Conservation (phyloP, 2,329 filamentous ascomycete genomes). For the Hypoxylon sp. region DNA sequence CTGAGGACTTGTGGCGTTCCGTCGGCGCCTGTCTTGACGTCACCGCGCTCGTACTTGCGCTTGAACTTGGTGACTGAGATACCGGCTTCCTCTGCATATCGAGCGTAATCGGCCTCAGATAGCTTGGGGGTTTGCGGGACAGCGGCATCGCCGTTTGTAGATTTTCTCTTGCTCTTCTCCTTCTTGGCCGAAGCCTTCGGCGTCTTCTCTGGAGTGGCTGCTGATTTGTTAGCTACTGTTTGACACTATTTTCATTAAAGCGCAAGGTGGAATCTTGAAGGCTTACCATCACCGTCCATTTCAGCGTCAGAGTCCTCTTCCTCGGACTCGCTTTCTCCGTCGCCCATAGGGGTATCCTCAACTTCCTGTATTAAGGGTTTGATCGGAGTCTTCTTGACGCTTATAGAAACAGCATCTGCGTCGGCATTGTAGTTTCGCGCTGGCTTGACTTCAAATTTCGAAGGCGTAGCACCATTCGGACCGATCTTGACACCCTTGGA, state of each 20-base stretch:
- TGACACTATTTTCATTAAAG: conserved; percentile 14
- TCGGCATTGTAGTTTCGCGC: conserved; percentile 94
- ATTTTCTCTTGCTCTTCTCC: conserved; percentile 49
- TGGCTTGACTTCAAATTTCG: conserved; percentile 93
- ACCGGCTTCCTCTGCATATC: conserved; percentile 73
- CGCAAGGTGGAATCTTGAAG: conserved; percentile 21
- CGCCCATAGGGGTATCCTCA: conserved; percentile 56
- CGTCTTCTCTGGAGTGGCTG: conserved; percentile 50
- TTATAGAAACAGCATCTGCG: conserved; percentile 80
- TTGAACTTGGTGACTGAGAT: conserved; percentile 81
- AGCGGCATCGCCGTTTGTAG: conserved; percentile 46
- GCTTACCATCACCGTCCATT: conserved; percentile 50
- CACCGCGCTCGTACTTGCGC: conserved; percentile 80
- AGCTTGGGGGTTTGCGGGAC: conserved; percentile 56
- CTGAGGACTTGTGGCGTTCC: conserved; percentile 75
- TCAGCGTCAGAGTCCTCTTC: conserved; percentile 55
- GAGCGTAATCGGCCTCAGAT: conserved; percentile 67
- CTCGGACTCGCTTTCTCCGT: conserved; percentile 59
- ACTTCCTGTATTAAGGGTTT: conserved; percentile 56
- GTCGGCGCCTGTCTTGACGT: conserved; percentile 74
- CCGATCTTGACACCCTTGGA: conserved; percentile 80
- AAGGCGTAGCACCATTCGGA: conserved; percentile 75
- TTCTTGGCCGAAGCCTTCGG: conserved; percentile 54
- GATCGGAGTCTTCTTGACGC: conserved; percentile 52
- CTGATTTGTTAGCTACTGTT: conserved; percentile 46